Conservation (phyloP, 2,329 filamentous ascomycete genomes). For the Fusarium longipes region DNA sequence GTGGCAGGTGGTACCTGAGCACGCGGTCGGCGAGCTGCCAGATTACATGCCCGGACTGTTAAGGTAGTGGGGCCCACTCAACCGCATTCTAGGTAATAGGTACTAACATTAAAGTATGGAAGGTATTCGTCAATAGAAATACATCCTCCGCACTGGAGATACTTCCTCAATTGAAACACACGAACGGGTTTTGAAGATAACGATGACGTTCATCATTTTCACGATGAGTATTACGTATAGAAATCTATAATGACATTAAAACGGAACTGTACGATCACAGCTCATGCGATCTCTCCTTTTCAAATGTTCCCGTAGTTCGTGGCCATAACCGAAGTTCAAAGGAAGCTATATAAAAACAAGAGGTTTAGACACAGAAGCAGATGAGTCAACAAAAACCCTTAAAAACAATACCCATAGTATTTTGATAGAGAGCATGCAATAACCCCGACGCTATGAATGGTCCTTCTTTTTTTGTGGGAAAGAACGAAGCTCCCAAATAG, state of each 20-base stretch:
- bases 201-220: too few species aligned
- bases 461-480: slow-evolving; percentile 34
- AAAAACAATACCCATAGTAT: slow-evolving; percentile 12
- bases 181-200: too few species aligned
- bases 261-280: slow-evolving; percentile 6
- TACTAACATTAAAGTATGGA: too few species aligned
- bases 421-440: slow-evolving; percentile 31
- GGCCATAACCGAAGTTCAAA: slow-evolving; percentile 39
- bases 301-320: slow-evolving; percentile 39
- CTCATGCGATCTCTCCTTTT: slow-evolving; percentile 31
- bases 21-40: slow-evolving; percentile 23
- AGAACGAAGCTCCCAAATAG: slow-evolving; percentile 24
- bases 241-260: not conserved
- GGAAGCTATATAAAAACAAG: slow-evolving; percentile 27
- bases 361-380: not conserved
- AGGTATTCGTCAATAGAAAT: too few species aligned
- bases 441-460: slow-evolving; percentile 46
- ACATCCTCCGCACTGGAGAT: too few species aligned
- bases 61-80: not conserved
- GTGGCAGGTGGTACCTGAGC: slow-evolving; percentile 9
- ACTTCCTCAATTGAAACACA: not conserved
- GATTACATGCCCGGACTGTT: not conserved
- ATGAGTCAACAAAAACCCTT: slow-evolving; percentile 21
- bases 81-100: too few species aligned
- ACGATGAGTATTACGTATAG: not conserved